Conservation (phyloP, 306 rosid genomes). For the Alnus rubra region DNA sequence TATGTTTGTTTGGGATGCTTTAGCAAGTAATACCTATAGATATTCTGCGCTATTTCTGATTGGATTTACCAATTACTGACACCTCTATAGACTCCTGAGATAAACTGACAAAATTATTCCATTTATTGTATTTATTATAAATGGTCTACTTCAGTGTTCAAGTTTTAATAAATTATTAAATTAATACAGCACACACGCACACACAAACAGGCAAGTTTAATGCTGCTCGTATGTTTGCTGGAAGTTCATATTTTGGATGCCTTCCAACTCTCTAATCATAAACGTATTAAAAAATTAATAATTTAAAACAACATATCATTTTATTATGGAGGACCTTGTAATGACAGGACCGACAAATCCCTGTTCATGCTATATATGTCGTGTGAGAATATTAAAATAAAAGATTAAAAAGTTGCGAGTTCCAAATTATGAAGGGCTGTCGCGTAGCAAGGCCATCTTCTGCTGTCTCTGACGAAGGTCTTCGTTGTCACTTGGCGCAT, state of each 20-base stretch:
- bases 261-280: neutral
- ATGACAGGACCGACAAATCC: conserved; percentile 32
- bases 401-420: neutral
- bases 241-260: neutral
- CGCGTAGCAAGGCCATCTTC: neutral
- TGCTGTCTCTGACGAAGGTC: neutral
- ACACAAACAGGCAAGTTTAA: neutral
- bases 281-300: no score
- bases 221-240: neutral
- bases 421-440: neutral
- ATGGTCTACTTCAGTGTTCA: neutral
- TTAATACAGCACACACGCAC: neutral
- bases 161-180: neutral
- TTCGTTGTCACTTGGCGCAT: neutral
- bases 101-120: neutral
- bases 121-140: neutral
- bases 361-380: conserved; percentile 28
- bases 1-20: conserved; percentile 21
- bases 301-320: no score
- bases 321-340: neutral
- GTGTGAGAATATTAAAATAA: neutral
- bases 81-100: neutral
- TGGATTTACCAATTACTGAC: neutral
- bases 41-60: conserved; percentile 9
- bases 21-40: conserved; percentile 13